Conservation (phyloP, 345 rosid species). For the Viola odorata region DNA sequence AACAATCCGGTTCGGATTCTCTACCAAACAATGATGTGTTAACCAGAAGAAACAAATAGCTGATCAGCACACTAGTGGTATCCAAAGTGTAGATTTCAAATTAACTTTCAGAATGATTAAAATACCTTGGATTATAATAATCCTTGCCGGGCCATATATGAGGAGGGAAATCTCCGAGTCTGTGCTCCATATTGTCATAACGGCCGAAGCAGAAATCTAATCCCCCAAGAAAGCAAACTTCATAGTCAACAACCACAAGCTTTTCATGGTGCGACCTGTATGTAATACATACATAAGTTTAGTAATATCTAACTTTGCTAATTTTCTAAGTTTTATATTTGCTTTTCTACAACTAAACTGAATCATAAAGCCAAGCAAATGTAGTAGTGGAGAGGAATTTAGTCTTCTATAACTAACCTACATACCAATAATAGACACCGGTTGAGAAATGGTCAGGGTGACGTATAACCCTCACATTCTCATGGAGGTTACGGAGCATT, state of each 20-base stretch:
- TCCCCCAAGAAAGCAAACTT: slow-evolving; percentile 84
- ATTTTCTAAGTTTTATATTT: too few species aligned
- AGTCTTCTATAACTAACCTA: not conserved
- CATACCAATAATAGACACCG: slow-evolving; percentile 78
- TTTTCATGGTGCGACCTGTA: slow-evolving; percentile 96
- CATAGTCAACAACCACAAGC: slow-evolving; percentile 77
- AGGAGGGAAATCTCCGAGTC: slow-evolving; percentile 67
- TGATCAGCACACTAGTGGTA: too few species aligned
- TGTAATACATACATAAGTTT: not conserved
- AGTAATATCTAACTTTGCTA: not conserved
- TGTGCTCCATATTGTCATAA: slow-evolving; percentile 71
- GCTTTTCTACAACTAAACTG: too few species aligned
- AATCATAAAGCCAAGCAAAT: too few species aligned
- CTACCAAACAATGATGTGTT: slow-evolving; percentile 31
- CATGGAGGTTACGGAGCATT: slow-evolving; percentile 68
- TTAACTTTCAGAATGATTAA: too few species aligned
- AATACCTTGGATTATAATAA: slow-evolving; percentile 86
- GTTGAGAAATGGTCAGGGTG: slow-evolving; percentile 80
- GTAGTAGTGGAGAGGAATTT: too few species aligned
- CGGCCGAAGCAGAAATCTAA: slow-evolving; percentile 91
- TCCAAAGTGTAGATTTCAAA: too few species aligned
- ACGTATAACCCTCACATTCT: slow-evolving; percentile 78
- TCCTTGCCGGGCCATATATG: slow-evolving; percentile 87
- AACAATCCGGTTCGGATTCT: slow-evolving; percentile 94
- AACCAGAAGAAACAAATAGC: not conserved